These are phyloP conservation scores for Drosera spatulata DNA, from an alignment of 179 eudicot species.

Conservation along the genomic window DNA sequence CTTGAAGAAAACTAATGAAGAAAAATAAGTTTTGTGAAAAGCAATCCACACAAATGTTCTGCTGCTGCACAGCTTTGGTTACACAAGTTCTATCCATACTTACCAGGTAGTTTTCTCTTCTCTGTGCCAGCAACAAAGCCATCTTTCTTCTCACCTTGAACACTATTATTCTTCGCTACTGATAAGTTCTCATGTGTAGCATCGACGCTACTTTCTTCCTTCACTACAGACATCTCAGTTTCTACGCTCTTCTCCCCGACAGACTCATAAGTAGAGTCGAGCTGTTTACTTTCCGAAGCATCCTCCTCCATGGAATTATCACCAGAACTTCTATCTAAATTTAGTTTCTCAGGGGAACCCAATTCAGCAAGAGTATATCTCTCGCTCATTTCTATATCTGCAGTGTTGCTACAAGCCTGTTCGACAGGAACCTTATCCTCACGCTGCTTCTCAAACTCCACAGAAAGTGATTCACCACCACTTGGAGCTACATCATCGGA, in stretches of 20 bases:
- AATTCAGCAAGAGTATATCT: slow-evolving; percentile 51
- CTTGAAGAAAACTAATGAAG: too few species aligned
- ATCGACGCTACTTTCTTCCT: slow-evolving; percentile 35
- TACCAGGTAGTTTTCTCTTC: slow-evolving; percentile 83
- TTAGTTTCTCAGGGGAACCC: slow-evolving; percentile 62
- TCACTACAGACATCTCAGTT: slow-evolving; percentile 21
- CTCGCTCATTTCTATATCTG: slow-evolving; percentile 38
- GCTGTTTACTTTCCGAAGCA: slow-evolving; percentile 57
- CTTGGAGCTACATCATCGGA: slow-evolving; percentile 46
- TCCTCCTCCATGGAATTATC: slow-evolving; percentile 93
- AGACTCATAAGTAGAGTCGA: slow-evolving; percentile 32
- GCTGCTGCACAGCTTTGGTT: too few species aligned
- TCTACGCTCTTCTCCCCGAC: slow-evolving; percentile 32
- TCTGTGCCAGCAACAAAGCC: slow-evolving; percentile 25
- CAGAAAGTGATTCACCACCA: slow-evolving; percentile 53
- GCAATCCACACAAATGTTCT: too few species aligned
- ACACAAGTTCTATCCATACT: not conserved
- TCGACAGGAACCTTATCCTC: slow-evolving; percentile 41
- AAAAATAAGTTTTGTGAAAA: too few species aligned
- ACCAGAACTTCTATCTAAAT: slow-evolving; percentile 77
- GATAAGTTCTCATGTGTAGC: slow-evolving; percentile 36
- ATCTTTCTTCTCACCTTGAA: slow-evolving; percentile 23
- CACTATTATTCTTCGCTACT: slow-evolving; percentile 18
- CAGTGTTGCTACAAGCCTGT: slow-evolving; percentile 31
- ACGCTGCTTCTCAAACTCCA: slow-evolving; percentile 60